Evolutionary conservation across 2,329 filamentous ascomycete species (phyloP).

Genomic region (Aspergillus sp.): DNA sequence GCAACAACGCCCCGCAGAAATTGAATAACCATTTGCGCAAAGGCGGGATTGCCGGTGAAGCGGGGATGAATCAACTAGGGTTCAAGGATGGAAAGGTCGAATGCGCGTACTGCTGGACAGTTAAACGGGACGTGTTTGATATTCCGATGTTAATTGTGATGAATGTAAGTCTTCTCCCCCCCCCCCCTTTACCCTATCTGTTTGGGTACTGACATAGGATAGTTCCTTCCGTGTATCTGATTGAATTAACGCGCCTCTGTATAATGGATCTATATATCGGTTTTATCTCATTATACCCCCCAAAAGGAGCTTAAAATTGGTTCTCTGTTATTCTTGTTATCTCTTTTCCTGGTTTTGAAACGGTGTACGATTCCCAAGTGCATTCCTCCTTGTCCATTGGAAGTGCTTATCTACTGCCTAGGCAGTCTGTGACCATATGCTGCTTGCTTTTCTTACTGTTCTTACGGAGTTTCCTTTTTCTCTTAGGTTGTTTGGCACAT

Average conservation of each 20-base stretch:
- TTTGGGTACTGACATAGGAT: slow-evolving; percentile 6
- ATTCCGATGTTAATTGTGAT: slow-evolving; percentile 98
- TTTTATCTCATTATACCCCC: slow-evolving; percentile 4
- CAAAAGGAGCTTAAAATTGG: background rate
- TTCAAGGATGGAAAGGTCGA: slow-evolving; percentile 83
- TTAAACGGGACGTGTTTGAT: slow-evolving; percentile 94
- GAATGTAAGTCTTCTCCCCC: slow-evolving; percentile 63
- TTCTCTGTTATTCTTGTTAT: too few species aligned
- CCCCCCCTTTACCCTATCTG: background rate
- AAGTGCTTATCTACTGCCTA: too few species aligned
- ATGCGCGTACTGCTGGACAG: slow-evolving; percentile 93
- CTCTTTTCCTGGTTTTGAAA: too few species aligned
- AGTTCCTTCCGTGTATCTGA: slow-evolving; percentile 43
- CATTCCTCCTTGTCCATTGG: too few species aligned
- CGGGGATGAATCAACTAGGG: slow-evolving; percentile 71
- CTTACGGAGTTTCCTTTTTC: too few species aligned
- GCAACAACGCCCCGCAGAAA: background rate
- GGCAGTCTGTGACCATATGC: too few species aligned
- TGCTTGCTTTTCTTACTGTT: too few species aligned
- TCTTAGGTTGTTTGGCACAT: too few species aligned
- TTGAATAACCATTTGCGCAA: slow-evolving; percentile 36
- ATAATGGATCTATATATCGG: background rate
- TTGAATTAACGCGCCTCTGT: slow-evolving; percentile 4
- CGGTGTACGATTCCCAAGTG: too few species aligned
- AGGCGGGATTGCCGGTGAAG: slow-evolving; percentile 40